A percentile compares a stretch with the other conserved stretches of the same genome.
phyloP scores from a whole-genome alignment of 1,284 basidiomycete species.

The Peniophora sp. region DNA sequence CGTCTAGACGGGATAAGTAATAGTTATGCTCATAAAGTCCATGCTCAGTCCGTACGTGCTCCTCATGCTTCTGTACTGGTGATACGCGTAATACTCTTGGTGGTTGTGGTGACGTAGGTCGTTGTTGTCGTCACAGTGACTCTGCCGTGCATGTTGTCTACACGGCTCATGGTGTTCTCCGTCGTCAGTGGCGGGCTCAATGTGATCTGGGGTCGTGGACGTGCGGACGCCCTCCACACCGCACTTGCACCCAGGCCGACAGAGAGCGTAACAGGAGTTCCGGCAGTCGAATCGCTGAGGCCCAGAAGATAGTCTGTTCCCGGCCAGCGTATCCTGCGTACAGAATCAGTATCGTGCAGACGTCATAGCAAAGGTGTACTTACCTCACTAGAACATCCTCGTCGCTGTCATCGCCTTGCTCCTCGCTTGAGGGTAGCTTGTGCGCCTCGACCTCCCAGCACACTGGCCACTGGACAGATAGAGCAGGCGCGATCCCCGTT shows the following conservation, averaged over 20 bases:
- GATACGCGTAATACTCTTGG: slow-evolving; percentile 8
- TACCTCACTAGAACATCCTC: slow-evolving; percentile 6
- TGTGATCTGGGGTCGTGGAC: slow-evolving; percentile 9
- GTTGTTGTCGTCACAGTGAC: slow-evolving; percentile 9
- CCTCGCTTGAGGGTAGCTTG: slow-evolving; percentile 4
- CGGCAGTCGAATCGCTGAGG: background rate
- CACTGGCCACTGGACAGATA: slow-evolving; percentile 9
- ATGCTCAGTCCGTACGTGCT: no score
- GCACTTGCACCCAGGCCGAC: slow-evolving; percentile 5
- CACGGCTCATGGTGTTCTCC: slow-evolving; percentile 4
- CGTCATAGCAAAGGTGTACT: slow-evolving; percentile 6
- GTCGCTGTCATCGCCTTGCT: slow-evolving; percentile 7
- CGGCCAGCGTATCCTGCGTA: slow-evolving; percentile 9
- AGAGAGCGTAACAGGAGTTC: background rate
- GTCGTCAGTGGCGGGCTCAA: slow-evolving; percentile 10
- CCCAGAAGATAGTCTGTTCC: background rate
- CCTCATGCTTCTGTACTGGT: slow-evolving; percentile 1
- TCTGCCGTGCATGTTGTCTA: slow-evolving; percentile 3
- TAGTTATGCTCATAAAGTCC: no score
- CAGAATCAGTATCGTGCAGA: background rate
- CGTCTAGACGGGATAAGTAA: no score
- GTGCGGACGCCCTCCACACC: slow-evolving; percentile 7
- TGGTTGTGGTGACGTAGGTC: slow-evolving; percentile 8
- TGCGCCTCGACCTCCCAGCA: slow-evolving; percentile 13
- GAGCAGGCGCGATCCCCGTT: slow-evolving; percentile 3